phyloP scores from a whole-genome alignment of 148 eudicot genomes.

The Heliamphora exappendiculata region DNA sequence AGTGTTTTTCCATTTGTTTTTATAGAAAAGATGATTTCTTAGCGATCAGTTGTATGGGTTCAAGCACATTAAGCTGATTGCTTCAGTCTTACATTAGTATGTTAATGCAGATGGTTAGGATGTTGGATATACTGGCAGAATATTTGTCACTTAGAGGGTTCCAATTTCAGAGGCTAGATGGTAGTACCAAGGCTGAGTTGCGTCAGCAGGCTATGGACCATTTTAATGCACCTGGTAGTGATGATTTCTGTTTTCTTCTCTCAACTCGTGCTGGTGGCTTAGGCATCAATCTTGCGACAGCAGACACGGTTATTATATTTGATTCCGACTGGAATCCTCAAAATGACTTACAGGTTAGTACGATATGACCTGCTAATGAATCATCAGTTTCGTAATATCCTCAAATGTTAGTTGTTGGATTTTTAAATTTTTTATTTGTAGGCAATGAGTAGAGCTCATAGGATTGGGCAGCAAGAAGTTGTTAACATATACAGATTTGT shows the following conservation, averaged over 20 bases:
- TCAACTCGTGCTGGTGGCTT: conserved; percentile 99
- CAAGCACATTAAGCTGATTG: background rate
- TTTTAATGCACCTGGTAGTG: conserved; percentile 99
- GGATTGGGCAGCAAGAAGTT: conserved; percentile 99
- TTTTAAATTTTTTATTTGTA: conserved; percentile 9
- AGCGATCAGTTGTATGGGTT: background rate
- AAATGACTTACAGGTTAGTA: conserved; percentile 83
- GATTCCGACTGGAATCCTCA: conserved; percentile 99
- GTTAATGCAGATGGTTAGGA: conserved; percentile 84
- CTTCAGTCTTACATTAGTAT: background rate
- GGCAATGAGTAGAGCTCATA: conserved; percentile 99
- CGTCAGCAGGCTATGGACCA: conserved; percentile 99
- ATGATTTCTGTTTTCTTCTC: conserved; percentile 97
- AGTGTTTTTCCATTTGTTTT: background rate
- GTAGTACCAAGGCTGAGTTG: conserved; percentile 91
- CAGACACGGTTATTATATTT: conserved; percentile 97
- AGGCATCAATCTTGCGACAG: conserved; percentile 97
- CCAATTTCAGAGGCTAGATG: conserved; percentile 95
- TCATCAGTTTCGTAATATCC: background rate
- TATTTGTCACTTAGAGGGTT: conserved; percentile 90
- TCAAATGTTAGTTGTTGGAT: background rate
- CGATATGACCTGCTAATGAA: background rate
- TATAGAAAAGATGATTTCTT: background rate
- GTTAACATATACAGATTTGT: conserved; percentile 97
- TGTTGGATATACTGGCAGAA: conserved; percentile 97